These are phyloP conservation scores for Exophiala alcalophila DNA, from an alignment of 2,329 filamentous ascomycete species.

Conservation along the genomic window DNA sequence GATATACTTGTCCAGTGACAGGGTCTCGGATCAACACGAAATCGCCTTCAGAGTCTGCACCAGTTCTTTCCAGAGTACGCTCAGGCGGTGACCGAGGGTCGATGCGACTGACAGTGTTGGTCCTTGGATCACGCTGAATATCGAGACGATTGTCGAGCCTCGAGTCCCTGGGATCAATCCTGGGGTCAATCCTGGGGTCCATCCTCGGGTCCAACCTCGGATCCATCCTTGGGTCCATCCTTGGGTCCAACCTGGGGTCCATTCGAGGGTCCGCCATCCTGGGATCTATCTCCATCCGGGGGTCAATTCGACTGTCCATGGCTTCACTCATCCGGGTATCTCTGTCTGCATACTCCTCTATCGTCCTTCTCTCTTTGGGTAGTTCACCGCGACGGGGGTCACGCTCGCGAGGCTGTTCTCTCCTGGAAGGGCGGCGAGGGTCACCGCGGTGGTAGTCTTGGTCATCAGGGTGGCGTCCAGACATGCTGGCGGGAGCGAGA, in stretches of 20 bases:
- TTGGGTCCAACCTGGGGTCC: slow-evolving; percentile 8
- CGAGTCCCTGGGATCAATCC: slow-evolving; percentile 14
- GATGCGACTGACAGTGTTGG: slow-evolving; percentile 19
- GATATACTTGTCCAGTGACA: slow-evolving; percentile 21
- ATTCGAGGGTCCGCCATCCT: slow-evolving; percentile 10
- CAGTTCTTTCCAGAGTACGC: slow-evolving; percentile 17
- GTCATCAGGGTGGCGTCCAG: slow-evolving; percentile 25
- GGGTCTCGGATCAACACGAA: slow-evolving; percentile 16
- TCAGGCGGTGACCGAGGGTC: slow-evolving; percentile 19
- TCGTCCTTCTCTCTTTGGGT: slow-evolving; percentile 23
- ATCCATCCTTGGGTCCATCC: slow-evolving; percentile 15
- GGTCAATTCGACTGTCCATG: slow-evolving; percentile 20
- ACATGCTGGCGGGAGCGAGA: slow-evolving; percentile 19
- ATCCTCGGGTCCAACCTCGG: slow-evolving; percentile 12
- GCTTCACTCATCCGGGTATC: slow-evolving; percentile 23
- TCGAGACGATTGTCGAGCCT: slow-evolving; percentile 13
- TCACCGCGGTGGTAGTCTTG: slow-evolving; percentile 23
- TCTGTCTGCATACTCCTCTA: slow-evolving; percentile 19
- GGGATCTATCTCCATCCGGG: slow-evolving; percentile 13
- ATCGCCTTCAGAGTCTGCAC: slow-evolving; percentile 14
- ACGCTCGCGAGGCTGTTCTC: slow-evolving; percentile 18
- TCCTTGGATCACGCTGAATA: slow-evolving; percentile 18
- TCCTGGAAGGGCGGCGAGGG: slow-evolving; percentile 17
- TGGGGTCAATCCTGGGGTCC: slow-evolving; percentile 10
- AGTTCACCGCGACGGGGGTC: slow-evolving; percentile 10